Conservation (phyloP, 2,329 filamentous ascomycete species). For the Lasiodiplodia hormozganensis region DNA sequence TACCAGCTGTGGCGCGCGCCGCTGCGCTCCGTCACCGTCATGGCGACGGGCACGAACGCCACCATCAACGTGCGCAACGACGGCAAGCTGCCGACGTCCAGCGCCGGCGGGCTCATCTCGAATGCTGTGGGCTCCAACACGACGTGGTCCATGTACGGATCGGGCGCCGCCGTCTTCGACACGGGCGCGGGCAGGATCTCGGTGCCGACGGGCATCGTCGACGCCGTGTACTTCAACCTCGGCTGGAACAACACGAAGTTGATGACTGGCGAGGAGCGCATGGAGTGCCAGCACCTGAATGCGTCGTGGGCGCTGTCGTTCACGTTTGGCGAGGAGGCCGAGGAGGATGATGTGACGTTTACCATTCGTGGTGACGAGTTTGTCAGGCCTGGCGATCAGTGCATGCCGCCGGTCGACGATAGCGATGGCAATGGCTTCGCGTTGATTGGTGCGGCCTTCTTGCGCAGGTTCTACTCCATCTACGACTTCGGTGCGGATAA, state of each 20-base stretch:
- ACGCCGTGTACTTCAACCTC: constrained; percentile 34
- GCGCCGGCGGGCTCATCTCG: constrained; percentile 27
- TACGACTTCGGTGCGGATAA: constrained; percentile 33
- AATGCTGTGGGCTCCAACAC: constrained; percentile 19
- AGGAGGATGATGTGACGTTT: constrained; percentile 31
- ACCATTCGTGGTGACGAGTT: constrained; percentile 34
- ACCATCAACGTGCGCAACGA: constrained; percentile 28
- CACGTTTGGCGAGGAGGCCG: constrained; percentile 31
- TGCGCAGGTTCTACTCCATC: constrained; percentile 32
- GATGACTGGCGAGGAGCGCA: constrained; percentile 29
- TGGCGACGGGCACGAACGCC: constrained; percentile 30
- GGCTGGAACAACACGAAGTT: constrained; percentile 35
- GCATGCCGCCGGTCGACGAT: constrained; percentile 34
- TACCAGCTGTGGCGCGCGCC: constrained; percentile 34
- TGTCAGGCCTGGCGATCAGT: constrained; percentile 27
- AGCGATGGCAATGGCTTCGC: constrained; percentile 28
- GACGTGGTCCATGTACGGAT: constrained; percentile 28
- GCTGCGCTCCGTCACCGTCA: constrained; percentile 32
- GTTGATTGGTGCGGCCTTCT: constrained; percentile 32
- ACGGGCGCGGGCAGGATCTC: constrained; percentile 34
- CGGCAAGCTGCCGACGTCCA: constrained; percentile 25
- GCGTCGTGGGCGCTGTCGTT: constrained; percentile 34
- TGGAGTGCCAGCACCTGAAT: constrained; percentile 34
- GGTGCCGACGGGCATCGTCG: constrained; percentile 30
- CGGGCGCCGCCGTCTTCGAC: constrained; percentile 33